Percentiles rank a stretch among this genome's conserved stretches.
These are phyloP conservation scores for Peniophora sp. DNA, from an alignment of 1,284 basidiomycete species.

Conservation along the genomic window DNA sequence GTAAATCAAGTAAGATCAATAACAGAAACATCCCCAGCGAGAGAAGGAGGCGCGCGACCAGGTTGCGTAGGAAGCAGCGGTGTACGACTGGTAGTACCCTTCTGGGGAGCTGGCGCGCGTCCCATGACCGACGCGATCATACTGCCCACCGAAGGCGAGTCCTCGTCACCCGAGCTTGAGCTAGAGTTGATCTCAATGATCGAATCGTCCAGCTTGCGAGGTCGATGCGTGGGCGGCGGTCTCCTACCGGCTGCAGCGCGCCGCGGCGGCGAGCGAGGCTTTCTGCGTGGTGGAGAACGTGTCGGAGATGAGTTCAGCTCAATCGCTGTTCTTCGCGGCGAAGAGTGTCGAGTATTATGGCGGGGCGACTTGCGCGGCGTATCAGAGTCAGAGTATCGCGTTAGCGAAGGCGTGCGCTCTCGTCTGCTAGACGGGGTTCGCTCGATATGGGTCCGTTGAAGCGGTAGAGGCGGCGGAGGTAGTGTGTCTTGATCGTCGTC, in stretches of 20 bases:
- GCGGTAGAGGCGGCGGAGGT: background rate
- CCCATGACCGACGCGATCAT: no score
- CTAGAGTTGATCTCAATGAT: slow-evolving; percentile 7
- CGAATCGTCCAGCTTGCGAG: slow-evolving; percentile 12
- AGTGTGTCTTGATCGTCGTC: slow-evolving; percentile 9
- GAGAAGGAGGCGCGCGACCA: no score
- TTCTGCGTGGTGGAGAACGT: background rate
- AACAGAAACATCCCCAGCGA: no score
- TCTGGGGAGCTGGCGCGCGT: no score
- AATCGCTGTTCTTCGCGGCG: slow-evolving; percentile 9
- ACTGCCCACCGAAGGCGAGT: background rate
- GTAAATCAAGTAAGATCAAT: no score
- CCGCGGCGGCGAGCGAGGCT: background rate
- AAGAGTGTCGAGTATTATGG: slow-evolving; percentile 15
- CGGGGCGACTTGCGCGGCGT: slow-evolving; percentile 16
- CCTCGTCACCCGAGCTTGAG: slow-evolving; percentile 5
- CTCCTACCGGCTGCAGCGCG: no score
- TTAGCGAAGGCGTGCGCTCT: background rate
- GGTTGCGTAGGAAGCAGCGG: no score
- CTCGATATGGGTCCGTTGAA: slow-evolving; percentile 4
- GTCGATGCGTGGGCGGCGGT: slow-evolving; percentile 23
- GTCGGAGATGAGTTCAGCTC: background rate
- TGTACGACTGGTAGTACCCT: no score
- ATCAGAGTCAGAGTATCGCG: background rate
- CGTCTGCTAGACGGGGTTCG: background rate